Conservation (phyloP, 495 filamentous ascomycete species). For the Hypoxylon subgilvum region DNA sequence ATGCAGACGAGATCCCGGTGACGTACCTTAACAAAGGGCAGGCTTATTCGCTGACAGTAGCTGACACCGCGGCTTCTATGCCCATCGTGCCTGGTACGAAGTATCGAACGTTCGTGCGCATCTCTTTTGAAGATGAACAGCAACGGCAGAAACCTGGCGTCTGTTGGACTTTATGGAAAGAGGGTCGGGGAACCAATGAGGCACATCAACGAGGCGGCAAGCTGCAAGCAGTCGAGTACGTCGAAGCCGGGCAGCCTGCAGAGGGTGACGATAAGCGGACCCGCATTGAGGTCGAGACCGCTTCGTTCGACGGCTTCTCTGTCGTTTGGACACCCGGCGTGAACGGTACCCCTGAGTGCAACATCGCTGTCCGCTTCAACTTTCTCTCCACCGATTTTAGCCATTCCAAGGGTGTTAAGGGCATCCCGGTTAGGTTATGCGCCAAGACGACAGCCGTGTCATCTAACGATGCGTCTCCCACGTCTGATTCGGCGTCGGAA, state of each 20-base stretch:
- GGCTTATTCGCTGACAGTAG: constrained; percentile 79
- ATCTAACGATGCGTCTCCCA: constrained; percentile 50
- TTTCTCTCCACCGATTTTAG: constrained; percentile 98
- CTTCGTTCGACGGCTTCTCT: constrained; percentile 90
- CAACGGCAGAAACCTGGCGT: constrained; percentile 79
- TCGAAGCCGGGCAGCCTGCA: constrained; percentile 74
- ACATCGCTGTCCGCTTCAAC: constrained; percentile 90
- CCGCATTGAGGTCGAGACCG: constrained; percentile 76
- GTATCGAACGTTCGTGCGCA: constrained; percentile 85
- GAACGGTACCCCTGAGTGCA: constrained; percentile 70
- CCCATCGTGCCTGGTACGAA: constrained; percentile 56
- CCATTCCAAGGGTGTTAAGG: constrained; percentile 97
- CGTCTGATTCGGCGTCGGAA: constrained; percentile 60
- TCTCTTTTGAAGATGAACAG: constrained; percentile 93
- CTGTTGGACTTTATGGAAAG: constrained; percentile 97
- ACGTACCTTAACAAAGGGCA: constrained; percentile 98
- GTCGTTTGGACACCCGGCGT: constrained; percentile 81
- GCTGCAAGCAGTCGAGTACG: constrained; percentile 90
- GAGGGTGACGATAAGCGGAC: constrained; percentile 74
- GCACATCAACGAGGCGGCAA: constrained; percentile 86
- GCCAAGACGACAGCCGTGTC: constrained; percentile 78
- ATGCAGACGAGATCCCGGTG: constrained; percentile 84
- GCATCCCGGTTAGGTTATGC: constrained; percentile 89
- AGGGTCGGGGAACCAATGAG: constrained; percentile 85
- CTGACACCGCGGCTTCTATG: constrained; percentile 64